phyloP scores from a whole-genome alignment of 2,329 filamentous ascomycete species.

The Thermothelomyces thermophilus region DNA sequence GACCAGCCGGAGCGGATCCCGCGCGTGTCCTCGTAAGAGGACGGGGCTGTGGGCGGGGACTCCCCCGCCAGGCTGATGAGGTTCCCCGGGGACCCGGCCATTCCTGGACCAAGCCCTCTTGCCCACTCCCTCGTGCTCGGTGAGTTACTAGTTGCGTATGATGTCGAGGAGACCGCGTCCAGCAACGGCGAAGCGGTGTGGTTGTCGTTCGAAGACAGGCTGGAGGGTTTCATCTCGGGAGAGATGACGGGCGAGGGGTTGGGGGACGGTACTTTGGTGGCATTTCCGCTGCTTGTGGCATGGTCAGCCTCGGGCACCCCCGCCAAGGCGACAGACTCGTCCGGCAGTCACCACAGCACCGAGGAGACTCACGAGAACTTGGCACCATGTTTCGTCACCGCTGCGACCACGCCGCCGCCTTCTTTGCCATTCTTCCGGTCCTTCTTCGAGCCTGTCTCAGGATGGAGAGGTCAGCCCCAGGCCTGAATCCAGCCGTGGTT shows the following conservation, averaged over 20 bases:
- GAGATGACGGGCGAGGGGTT: constrained; percentile 41
- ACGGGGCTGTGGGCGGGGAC: constrained; percentile 47
- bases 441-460: constrained; percentile 40
- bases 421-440: constrained; percentile 51
- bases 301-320: constrained; percentile 14
- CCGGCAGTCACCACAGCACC: neutral
- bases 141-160: constrained; percentile 43
- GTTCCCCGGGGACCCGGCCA: constrained; percentile 48
- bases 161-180: constrained; percentile 42
- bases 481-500: too few species aligned
- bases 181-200: constrained; percentile 40
- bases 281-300: constrained; percentile 27
- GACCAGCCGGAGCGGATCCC: constrained; percentile 41
- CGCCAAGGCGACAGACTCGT: too few species aligned
- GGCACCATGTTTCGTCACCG: constrained; percentile 47
- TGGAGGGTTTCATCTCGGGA: constrained; percentile 40
- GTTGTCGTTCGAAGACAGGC: constrained; percentile 36
- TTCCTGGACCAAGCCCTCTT: constrained; percentile 31
- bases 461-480: constrained; percentile 20
- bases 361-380: constrained; percentile 43
- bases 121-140: constrained; percentile 45
- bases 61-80: constrained; percentile 46
- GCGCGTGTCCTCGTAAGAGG: constrained; percentile 44
- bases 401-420: constrained; percentile 45
- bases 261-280: constrained; percentile 32